These are phyloP conservation scores for Ananas comosus DNA, from an alignment of 176 grass and related monocot species.

Conservation along the genomic window DNA sequence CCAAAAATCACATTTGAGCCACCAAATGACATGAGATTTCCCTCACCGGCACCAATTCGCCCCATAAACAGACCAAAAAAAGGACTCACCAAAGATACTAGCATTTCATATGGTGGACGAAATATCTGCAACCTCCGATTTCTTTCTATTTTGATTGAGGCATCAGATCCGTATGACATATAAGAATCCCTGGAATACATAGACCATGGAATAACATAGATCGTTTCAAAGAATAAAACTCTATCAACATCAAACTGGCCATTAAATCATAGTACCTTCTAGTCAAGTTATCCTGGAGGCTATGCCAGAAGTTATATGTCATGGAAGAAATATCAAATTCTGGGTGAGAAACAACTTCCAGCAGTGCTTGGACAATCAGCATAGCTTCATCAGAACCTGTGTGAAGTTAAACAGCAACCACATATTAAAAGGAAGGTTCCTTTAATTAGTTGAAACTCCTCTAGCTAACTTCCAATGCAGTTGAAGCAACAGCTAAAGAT, in stretches of 20 bases:
- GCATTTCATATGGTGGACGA: slow-evolving; percentile 60
- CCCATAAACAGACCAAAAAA: slow-evolving; percentile 14
- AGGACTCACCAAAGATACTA: slow-evolving; percentile 59
- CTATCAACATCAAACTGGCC: slow-evolving; percentile 4
- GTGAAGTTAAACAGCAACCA: slow-evolving; percentile 23
- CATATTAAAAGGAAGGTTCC: slow-evolving; percentile 9
- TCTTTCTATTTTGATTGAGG: slow-evolving; percentile 61
- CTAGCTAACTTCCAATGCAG: not conserved
- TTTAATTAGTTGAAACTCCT: not conserved
- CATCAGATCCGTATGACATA: slow-evolving; percentile 57
- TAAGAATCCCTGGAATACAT: slow-evolving; percentile 61
- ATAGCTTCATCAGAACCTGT: slow-evolving; percentile 85
- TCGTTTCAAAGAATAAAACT: slow-evolving; percentile 12
- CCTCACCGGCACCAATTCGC: not conserved
- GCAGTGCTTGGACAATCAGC: slow-evolving; percentile 84
- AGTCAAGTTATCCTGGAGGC: slow-evolving; percentile 56
- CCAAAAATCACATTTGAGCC: no score
- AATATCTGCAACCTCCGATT: slow-evolving; percentile 86
- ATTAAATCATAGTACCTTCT: slow-evolving; percentile 41
- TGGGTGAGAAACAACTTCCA: slow-evolving; percentile 81
- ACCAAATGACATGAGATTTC: no score
- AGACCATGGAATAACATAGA: slow-evolving; percentile 7
- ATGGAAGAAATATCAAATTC: slow-evolving; percentile 99
- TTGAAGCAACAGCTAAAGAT: not conserved
- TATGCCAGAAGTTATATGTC: slow-evolving; percentile 99